Evolutionary conservation across 768 basidiomycete species (phyloP).

Genomic region (Hydnomerulius pinastri): DNA sequence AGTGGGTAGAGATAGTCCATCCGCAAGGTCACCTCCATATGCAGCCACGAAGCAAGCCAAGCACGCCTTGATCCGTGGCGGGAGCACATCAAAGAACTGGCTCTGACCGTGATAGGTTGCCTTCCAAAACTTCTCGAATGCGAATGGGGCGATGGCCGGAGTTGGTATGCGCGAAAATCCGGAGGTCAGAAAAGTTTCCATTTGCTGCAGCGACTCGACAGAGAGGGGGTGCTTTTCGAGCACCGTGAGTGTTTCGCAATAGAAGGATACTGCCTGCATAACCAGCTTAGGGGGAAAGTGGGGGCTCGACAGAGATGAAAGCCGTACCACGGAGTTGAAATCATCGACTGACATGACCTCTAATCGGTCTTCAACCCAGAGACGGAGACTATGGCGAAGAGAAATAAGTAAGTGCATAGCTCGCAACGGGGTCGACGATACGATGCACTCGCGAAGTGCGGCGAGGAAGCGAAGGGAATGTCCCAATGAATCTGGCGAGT

Average conservation of each 20-base stretch:
- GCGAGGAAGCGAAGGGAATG: constrained; percentile 40
- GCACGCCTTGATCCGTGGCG: constrained; percentile 43
- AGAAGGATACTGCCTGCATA: constrained; percentile 38
- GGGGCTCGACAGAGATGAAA: constrained; percentile 2
- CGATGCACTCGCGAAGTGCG: constrained; percentile 35
- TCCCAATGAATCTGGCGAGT: constrained; percentile 24
- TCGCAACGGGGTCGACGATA: constrained; percentile 23
- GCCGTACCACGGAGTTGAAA: constrained; percentile 50
- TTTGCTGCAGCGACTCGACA: constrained; percentile 37
- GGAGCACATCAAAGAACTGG: constrained; percentile 40
- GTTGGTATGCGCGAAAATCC: constrained; percentile 50
- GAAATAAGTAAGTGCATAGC: constrained; percentile 38
- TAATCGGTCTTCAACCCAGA: constrained; percentile 55
- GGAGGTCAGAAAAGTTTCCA: constrained; percentile 50
- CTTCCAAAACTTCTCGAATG: constrained; percentile 62
- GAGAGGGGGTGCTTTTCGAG: constrained; percentile 44
- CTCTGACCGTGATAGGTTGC: constrained; percentile 48
- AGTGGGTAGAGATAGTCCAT: constrained; percentile 41
- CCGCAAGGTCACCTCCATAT: constrained; percentile 49
- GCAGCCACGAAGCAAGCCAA: constrained; percentile 49
- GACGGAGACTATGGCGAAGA: constrained; percentile 41
- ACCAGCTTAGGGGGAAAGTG: not conserved
- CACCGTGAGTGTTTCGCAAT: constrained; percentile 43
- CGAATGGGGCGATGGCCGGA: constrained; percentile 50
- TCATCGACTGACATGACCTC: constrained; percentile 43